Evolutionary conservation across 352 stramenopile genomes (phyloP), one percentile per base, ranked within the genome.

Genomic region (Phytophthora rubi): DNA sequence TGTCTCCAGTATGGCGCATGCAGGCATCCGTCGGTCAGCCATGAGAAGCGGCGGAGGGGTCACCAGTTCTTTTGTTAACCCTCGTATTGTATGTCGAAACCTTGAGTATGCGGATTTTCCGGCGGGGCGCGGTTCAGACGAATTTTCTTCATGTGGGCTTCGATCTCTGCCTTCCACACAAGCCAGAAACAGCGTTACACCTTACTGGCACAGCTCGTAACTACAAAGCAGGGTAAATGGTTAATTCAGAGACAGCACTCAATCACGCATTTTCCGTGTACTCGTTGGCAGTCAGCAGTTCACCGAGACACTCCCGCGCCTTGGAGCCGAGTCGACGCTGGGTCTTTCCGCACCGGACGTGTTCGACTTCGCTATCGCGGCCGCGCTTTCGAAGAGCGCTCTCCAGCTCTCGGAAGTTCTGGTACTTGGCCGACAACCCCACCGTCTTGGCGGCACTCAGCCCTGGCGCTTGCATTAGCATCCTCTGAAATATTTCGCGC

Each of bases 401-500:
- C 9, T 70, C 63, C 13, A 94, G 67, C 37, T 88, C 67, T 42
- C 77, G 70, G 45, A 94, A 88, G 21, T 81, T 92, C 21, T 73
- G 69, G 58, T 86, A 85, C 35, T 70, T 74, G 0, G 69, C 54
- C 18, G 71, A 79, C 9, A 94, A 44, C 4, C 71, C 82, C 0
- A 76, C 75, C 0, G 81, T 86, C 60, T 89, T 90, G 16, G 79
- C 65, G 15, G 79, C 80, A 62, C 82, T 92, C 0, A 94, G 49
- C 0, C 82, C 80, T 4, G 85, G 85, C 4, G 80, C 79, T 66
- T 96, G 89, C 68, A 92, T 86, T 3, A 96, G 81, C 89, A 96
- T 96, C 71, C 87, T 86, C 56, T 94, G 85, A 61, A 89, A 91
- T 62, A 96, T 80, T 39, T 96, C 86, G 23, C 80, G 73, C 4